Evolutionary conservation across 257 asterid species (phyloP), one percentile per base, ranked within the genome.

Genomic region (Ligustrum vulgare): DNA sequence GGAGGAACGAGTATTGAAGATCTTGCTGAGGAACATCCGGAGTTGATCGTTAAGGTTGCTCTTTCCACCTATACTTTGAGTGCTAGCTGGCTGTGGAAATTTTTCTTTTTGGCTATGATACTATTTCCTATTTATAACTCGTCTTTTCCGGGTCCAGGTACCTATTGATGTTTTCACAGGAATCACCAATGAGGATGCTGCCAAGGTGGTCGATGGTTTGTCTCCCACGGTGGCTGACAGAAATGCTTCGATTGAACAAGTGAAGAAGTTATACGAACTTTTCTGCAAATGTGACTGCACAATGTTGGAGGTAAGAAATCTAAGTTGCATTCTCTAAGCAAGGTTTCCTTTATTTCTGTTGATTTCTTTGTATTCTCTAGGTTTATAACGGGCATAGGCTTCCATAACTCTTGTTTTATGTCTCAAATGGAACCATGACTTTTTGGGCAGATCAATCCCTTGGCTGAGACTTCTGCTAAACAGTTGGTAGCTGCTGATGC

Each of bases 1-100:
- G 99, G 99, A 71, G 99, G 99, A 84, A 95, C 99, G 45, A 95
- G 99, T 79, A 95, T 95, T 23, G 99, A 95, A 84, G 99, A 95
- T 86, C 96, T 95, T 63, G 99, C 99, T 15, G 98, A 95, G 86
- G 78, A 90, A 84, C 97, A 93, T 74, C 99, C 99, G 3, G 99
- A 93, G 75, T 86, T 89, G 92, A 95, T 95, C 69, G 81, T 91
- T 64, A 95, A 95, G 99, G 99, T 91, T 67, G 25, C 71, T 60
- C 70, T 70, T 66, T 67, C 34, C 74, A 73, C 68, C 10, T 15
- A 58, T 68, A 67, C 32, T 78, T 60, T 62, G 76, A 71, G 43
- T 64, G 22, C 36, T 67, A 31, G 49, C 74, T 69, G 28, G 63
- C 65, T 78, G 69, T 54, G 23, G 49, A 31, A 58, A 45, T 54